These are phyloP conservation scores for Pleurotus cornucopiae DNA, from an alignment of 768 basidiomycete genomes.

Conservation along the genomic window DNA sequence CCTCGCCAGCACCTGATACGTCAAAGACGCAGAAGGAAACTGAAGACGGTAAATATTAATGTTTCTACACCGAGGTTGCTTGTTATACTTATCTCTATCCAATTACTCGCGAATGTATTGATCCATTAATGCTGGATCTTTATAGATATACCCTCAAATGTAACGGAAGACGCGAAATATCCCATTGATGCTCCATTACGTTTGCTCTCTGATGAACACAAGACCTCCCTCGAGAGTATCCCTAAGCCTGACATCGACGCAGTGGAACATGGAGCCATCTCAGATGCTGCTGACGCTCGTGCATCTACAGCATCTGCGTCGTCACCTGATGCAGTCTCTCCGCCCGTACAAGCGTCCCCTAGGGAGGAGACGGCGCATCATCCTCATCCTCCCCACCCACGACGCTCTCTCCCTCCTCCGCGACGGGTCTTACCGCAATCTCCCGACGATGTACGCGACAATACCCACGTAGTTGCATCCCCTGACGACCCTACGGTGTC, in stretches of 20 bases:
- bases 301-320: neutral
- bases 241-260: neutral
- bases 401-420: slow-evolving; percentile 18
- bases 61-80: neutral
- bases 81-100: slow-evolving; percentile 12
- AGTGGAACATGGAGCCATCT: neutral
- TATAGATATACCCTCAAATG: slow-evolving; percentile 1
- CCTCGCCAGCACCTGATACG: neutral
- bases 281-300: neutral
- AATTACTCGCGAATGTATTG: neutral
- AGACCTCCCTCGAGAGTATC: neutral
- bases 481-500: neutral
- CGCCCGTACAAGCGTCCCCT: neutral
- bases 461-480: slow-evolving; percentile 9
- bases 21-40: too few species aligned
- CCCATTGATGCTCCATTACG: neutral
- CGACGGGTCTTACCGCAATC: slow-evolving; percentile 11
- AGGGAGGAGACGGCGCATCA: neutral
- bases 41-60: slow-evolving; percentile 31
- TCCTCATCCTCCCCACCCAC: slow-evolving; percentile 6
- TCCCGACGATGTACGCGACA: slow-evolving; percentile 5
- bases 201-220: neutral
- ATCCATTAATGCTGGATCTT: neutral
- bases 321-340: neutral
- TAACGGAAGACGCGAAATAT: neutral